phyloP scores from a whole-genome alignment of 2,329 filamentous ascomycete species.

The Aspergillus floridensis region DNA sequence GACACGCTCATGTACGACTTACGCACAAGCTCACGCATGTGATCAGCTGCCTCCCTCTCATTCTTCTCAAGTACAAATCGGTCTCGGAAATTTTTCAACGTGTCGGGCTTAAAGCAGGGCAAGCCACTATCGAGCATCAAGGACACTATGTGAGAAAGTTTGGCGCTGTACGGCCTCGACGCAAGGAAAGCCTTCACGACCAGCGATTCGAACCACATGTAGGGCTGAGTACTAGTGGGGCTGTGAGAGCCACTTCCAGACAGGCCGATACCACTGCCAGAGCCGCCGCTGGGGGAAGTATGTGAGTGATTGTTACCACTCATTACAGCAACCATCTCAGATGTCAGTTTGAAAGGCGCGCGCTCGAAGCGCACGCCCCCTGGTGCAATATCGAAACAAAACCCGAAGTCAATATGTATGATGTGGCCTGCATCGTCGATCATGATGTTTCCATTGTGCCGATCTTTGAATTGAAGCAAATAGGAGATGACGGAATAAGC shows the following conservation, averaged over 20 bases:
- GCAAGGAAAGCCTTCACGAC: slow-evolving; percentile 95
- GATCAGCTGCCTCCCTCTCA: slow-evolving; percentile 90
- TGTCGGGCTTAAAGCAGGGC: slow-evolving; percentile 97
- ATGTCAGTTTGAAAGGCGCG: slow-evolving; percentile 95
- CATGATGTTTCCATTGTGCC: slow-evolving; percentile 99
- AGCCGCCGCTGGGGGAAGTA: slow-evolving; percentile 25
- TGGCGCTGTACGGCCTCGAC: slow-evolving; percentile 78
- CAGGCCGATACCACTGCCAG: slow-evolving; percentile 23
- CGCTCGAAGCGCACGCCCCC: slow-evolving; percentile 97
- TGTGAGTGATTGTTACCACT: slow-evolving; percentile 60
- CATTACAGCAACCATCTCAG: slow-evolving; percentile 99
- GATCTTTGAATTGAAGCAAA: slow-evolving; percentile 96
- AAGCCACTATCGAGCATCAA: slow-evolving; percentile 95
- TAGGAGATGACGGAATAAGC: slow-evolving; percentile 97
- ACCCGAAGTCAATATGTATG: slow-evolving; percentile 97
- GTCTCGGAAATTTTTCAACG: slow-evolving; percentile 86
- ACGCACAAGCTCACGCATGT: slow-evolving; percentile 83
- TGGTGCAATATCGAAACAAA: slow-evolving; percentile 98
- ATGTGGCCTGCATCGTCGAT: slow-evolving; percentile 96
- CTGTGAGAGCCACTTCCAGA: slow-evolving; percentile 36
- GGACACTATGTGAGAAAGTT: slow-evolving; percentile 83
- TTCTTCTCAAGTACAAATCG: slow-evolving; percentile 88
- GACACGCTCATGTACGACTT: slow-evolving; percentile 89
- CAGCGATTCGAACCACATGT: slow-evolving; percentile 94
- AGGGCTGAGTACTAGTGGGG: slow-evolving; percentile 73